Evolutionary conservation across 768 basidiomycete genomes (phyloP).

Genomic region (Boletellus emodensis): DNA sequence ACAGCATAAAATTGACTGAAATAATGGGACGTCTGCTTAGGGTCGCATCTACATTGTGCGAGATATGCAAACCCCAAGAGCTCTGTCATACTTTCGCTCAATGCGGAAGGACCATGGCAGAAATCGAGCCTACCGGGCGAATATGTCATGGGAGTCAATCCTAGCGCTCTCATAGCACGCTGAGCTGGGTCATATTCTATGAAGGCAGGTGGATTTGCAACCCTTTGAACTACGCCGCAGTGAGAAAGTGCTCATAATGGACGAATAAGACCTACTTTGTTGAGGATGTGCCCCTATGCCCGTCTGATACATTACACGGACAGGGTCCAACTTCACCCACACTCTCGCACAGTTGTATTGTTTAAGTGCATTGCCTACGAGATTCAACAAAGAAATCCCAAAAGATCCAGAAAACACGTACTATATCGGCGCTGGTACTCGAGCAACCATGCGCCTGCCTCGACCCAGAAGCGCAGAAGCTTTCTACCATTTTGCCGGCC

Average conservation of each 20-base stretch:
- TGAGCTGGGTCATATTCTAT: slow-evolving; percentile 38
- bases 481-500: slow-evolving; percentile 54
- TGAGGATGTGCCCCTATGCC: slow-evolving; percentile 74
- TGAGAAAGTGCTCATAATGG: background rate
- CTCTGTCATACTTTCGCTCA: slow-evolving; percentile 39
- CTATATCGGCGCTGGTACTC: slow-evolving; percentile 51
- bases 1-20: slow-evolving; percentile 57
- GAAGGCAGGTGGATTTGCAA: slow-evolving; percentile 42
- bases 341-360: slow-evolving; percentile 38
- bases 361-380: slow-evolving; percentile 44
- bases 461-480: slow-evolving; percentile 78
- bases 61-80: slow-evolving; percentile 74
- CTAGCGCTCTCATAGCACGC: slow-evolving; percentile 46
- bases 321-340: slow-evolving; percentile 53
- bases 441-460: slow-evolving; percentile 61
- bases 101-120: background rate
- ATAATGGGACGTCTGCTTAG: slow-evolving; percentile 55
- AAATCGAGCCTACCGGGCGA: slow-evolving; percentile 48
- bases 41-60: slow-evolving; percentile 80
- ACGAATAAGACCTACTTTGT: slow-evolving; percentile 51
- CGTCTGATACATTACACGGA: slow-evolving; percentile 66
- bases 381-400: slow-evolving; percentile 8
- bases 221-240: slow-evolving; percentile 48
- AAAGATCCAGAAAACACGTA: slow-evolving; percentile 24
- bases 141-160: slow-evolving; percentile 64